These are phyloP conservation scores for Hypholoma fasciculare DNA, from an alignment of 768 basidiomycete genomes.

Conservation along the genomic window DNA sequence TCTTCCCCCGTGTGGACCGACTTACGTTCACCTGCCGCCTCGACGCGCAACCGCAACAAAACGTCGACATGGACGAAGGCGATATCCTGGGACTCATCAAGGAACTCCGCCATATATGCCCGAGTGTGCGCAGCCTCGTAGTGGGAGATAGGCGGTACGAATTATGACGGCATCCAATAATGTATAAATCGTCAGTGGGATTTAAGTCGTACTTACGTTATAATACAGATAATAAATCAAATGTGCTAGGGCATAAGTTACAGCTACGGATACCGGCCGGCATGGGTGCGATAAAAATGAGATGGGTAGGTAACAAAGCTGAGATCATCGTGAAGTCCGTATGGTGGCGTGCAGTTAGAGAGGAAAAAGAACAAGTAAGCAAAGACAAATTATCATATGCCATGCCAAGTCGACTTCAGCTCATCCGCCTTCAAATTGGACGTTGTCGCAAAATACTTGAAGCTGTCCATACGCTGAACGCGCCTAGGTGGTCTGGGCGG, in stretches of 20 bases:
- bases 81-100: slow-evolving; percentile 6
- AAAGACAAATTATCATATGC: slow-evolving; percentile 5
- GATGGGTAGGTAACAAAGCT: too few species aligned
- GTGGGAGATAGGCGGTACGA: slow-evolving; percentile 5
- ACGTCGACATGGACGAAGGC: slow-evolving; percentile 5
- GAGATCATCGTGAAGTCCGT: too few species aligned
- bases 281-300: too few species aligned
- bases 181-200: not conserved
- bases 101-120: slow-evolving; percentile 8
- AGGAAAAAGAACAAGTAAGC: not conserved
- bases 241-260: not conserved
- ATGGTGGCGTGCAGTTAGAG: too few species aligned
- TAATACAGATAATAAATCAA: not conserved
- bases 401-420: slow-evolving; percentile 21
- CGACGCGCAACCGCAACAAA: slow-evolving; percentile 10
- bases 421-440: slow-evolving; percentile 12
- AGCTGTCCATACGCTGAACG: slow-evolving; percentile 1
- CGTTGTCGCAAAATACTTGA: slow-evolving; percentile 4
- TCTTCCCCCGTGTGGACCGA: slow-evolving; percentile 15
- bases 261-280: slow-evolving; percentile 1
- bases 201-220: not conserved
- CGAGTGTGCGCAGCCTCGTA: slow-evolving; percentile 11
- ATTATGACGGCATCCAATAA: not conserved
- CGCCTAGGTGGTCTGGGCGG: not conserved
- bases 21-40: slow-evolving; percentile 16